Base-by-base conservation (phyloP, 768 basidiomycete genomes). In the Auricularia auricula-judae region DNA sequence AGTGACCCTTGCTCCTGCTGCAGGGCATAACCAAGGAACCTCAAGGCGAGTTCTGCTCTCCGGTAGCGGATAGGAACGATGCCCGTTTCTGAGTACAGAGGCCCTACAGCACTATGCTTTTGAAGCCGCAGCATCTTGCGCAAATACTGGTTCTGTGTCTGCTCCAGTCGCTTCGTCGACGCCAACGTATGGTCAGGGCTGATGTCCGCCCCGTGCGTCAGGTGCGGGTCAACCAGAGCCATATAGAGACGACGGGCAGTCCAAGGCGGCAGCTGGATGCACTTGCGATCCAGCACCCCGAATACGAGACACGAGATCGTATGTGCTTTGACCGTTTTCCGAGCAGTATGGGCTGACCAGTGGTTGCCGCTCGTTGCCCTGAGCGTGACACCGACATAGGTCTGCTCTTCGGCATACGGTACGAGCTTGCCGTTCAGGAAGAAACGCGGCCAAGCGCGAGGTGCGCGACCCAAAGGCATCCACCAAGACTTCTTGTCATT, bases 71-170 rank as follows among this genome's bases (percentile, higher is more conserved):
- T 54, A 2, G 73, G 74, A 21, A 62, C 54, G 3, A 72, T 44
- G 7, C 71, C 71, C 4, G 73, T 74, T 63, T 73, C 71, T 3
- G 71, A 67, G 64, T 68, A 70, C 12, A 74, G 68, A 2, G 66
- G 53, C 1, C 67, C 68, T 14, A 69, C 36, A 3, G 59, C 58
- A 4, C 70, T 68, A 4, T 63, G 63, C 8, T n/a, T 3, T n/a
- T 67, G 64, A 12, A 73, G 35, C 34, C 69, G 68, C 10, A 74
- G 70, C 4, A 70, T 39, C 3, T 69, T 68, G 10, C 71, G 68
- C 5, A 72, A 47, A 61, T 69, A 72, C 16, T 36, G 47, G 16
- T 59, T 36, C 56, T 73, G 74, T 2, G 72, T 44, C 66, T 44
- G 1, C 71, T 67, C 11, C 35, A 43, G 2, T 36, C 47, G 1